A percentile compares a stretch with the other conserved stretches of the same genome.
Conservation (phyloP, 2,329 filamentous ascomycete genomes). For the Sporothrix luriei region DNA sequence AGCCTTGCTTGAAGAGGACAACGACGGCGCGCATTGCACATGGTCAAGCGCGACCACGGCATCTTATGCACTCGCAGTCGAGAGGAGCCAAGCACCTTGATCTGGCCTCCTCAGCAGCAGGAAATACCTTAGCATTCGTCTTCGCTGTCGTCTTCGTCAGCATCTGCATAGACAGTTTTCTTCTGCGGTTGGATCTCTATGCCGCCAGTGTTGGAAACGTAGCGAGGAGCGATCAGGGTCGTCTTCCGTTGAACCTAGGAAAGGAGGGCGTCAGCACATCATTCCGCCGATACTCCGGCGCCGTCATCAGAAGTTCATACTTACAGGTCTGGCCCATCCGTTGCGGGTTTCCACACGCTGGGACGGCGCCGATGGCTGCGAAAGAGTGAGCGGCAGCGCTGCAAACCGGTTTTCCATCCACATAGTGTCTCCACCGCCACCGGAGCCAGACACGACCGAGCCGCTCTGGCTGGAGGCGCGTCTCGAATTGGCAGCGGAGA, state of each 20-base stretch:
- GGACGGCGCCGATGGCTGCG: neutral
- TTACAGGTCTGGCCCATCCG: conserved; percentile 37
- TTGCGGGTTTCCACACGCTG: conserved; percentile 1
- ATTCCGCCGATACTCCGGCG: neutral
- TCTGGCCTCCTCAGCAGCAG: neutral
- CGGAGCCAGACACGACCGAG: neutral
- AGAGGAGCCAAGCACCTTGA: neutral
- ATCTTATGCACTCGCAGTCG: neutral
- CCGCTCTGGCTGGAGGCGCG: neutral
- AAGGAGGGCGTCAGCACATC: neutral
- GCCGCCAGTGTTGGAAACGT: conserved; percentile 28
- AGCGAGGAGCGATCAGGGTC: conserved; percentile 21
- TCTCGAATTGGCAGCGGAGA: neutral
- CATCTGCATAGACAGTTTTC: conserved; percentile 29
- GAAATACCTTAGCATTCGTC: conserved; percentile 33
- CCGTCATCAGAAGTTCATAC: neutral
- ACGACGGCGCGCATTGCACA: neutral
- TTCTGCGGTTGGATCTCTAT: conserved; percentile 19
- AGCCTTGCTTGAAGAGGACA: neutral
- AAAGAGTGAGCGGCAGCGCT: neutral
- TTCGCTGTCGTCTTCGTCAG: conserved; percentile 33
- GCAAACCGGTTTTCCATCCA: conserved; percentile 31
- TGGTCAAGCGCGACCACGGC: neutral
- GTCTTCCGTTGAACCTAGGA: conserved; percentile 30
- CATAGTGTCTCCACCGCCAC: neutral